Conservation (phyloP, 1,284 basidiomycete genomes). For the Mycena sp. region DNA sequence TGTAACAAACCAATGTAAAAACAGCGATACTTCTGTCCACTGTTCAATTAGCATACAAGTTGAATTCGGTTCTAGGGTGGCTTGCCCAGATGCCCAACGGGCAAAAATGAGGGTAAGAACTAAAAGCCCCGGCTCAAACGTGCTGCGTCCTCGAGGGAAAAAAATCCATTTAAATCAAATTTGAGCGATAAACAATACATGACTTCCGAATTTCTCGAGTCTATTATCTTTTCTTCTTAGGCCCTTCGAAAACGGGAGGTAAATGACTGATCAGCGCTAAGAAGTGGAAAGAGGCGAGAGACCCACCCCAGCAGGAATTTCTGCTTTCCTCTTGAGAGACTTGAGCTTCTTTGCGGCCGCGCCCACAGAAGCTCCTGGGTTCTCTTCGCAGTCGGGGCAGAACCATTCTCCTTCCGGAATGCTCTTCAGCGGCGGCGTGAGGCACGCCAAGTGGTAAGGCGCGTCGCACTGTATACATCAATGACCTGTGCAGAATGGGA, state of each 20-base stretch:
- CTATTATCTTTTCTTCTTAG: constrained; percentile 30
- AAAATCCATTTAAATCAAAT: neutral
- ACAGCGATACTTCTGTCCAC: no score
- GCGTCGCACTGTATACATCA: constrained; percentile 84
- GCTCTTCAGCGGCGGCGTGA: constrained; percentile 78
- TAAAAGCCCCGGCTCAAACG: no score
- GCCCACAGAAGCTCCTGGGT: constrained; percentile 55
- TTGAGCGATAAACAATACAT: constrained; percentile 18
- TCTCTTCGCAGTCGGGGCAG: constrained; percentile 73
- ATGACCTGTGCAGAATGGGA: constrained; percentile 4
- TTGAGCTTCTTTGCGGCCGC: constrained; percentile 42
- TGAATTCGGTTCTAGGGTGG: no score
- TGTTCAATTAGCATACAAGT: no score
- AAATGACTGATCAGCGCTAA: neutral
- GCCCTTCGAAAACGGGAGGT: constrained; percentile 2
- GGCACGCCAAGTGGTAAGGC: constrained; percentile 88
- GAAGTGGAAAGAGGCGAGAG: neutral
- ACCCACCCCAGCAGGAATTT: constrained; percentile 18
- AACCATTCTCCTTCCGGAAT: constrained; percentile 95
- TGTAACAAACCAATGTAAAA: no score
- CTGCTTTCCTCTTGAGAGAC: constrained; percentile 29
- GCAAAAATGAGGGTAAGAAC: no score
- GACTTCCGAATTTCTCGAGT: neutral
- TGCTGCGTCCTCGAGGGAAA: no score
- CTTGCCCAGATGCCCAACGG: no score